These are phyloP conservation scores for Candida corydali DNA, from an alignment of 805 yeast species.

Conservation along the genomic window DNA sequence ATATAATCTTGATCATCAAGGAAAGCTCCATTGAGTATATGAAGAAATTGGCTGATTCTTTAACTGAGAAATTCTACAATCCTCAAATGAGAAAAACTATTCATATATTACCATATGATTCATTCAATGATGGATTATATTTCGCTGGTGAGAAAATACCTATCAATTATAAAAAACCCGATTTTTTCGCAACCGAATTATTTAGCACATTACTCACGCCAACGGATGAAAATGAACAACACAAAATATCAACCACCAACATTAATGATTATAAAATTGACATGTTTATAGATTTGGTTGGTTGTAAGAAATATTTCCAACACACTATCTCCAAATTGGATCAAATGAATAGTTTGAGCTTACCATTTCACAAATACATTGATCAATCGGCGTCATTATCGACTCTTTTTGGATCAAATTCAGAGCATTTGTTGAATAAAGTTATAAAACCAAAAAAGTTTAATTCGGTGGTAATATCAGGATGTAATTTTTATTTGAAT, in stretches of 20 bases:
- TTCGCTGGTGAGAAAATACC: constrained; percentile 33
- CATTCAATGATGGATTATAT: constrained; percentile 29
- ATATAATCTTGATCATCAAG: constrained; percentile 28
- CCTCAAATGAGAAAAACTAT: constrained; percentile 20
- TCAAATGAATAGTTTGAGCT: constrained; percentile 24
- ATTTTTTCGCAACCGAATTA: constrained; percentile 34
- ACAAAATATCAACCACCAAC: constrained; percentile 16
- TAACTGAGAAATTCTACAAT: constrained; percentile 16
- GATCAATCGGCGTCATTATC: constrained; percentile 10
- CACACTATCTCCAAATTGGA: constrained; percentile 22
- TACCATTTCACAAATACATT: constrained; percentile 20
- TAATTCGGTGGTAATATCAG: constrained; percentile 30
- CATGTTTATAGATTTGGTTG: constrained; percentile 35
- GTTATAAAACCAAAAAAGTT: constrained; percentile 29
- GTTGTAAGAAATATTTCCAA: constrained; percentile 36
- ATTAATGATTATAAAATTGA: constrained; percentile 28
- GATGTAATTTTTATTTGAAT: constrained; percentile 26
- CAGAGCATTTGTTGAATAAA: constrained; percentile 31
- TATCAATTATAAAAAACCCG: constrained; percentile 33
- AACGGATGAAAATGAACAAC: constrained; percentile 12
- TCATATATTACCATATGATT: constrained; percentile 29
- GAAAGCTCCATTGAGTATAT: constrained; percentile 18
- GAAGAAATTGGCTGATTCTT: constrained; percentile 16
- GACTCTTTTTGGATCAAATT: constrained; percentile 21
- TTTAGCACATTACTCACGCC: constrained; percentile 24